Evolutionary conservation across 2,329 filamentous ascomycete genomes (phyloP), one percentile per base, ranked within the genome.

Genomic region (Chaetomiaceae sp.): DNA sequence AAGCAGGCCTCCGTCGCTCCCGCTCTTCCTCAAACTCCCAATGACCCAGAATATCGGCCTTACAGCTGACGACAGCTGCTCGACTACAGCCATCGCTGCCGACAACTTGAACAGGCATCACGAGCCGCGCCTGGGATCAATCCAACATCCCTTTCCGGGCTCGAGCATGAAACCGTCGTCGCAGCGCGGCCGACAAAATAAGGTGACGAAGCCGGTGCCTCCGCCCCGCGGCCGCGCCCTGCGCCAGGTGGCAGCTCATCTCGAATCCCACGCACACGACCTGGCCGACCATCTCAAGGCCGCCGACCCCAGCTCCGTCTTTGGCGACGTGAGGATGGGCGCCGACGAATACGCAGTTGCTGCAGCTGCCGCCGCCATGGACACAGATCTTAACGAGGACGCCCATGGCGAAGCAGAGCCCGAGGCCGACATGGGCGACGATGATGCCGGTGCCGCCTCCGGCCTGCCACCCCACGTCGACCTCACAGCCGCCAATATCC

Each of bases 191-290:
- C 71, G 71, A 49, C 68, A 68, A 33, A 71, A 64, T 66, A 76
- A 75, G 64, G 73, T 77, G 62, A 71, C 69, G 48, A 78, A 77
- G 64, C 64, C 69, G 38, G 58, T 59, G 43, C 54, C 62, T 23
- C 49, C 59, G 43, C 56, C 61, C 37, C 62, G 64, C 40, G 63
- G 64, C 43, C 66, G 68, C 25, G 61, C 60, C 55, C 59, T 64
- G 53, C 67, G 59, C 61, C 31, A 51, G 51, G 51, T 53, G 39
- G 42, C 51, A 29, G 47, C 47, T 15, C 57, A 60, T 40, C 58
- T 56, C 51, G 49, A 55, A 22, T 46, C 20, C 27, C 47, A 56
- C n/a, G 37, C 34, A 19, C 53, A 60, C 38, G 47, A 34, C 46
- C 63, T 68, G 39, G 57, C 52, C 23, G 63, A 64, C 37, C 61